Percentiles rank a stretch among this genome's conserved stretches.
Evolutionary conservation across 1,139 yeast genomes (phyloP).

Genomic region (Candida sanyaensis): DNA sequence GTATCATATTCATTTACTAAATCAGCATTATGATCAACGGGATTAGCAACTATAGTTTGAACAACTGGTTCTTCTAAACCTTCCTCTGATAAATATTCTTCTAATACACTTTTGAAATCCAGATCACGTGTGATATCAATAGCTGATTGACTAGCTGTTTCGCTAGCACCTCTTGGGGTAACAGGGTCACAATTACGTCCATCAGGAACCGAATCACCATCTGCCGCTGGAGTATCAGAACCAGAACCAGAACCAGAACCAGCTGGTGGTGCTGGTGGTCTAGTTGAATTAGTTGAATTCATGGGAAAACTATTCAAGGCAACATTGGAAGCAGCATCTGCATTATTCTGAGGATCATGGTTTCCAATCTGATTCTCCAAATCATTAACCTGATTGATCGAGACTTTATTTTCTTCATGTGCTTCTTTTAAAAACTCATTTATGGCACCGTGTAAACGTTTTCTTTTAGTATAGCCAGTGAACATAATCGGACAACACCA

Average conservation of each 20-base stretch:
- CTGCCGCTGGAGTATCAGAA: background rate
- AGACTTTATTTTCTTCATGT: background rate
- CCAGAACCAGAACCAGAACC: too few species aligned
- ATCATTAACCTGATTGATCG: conserved; percentile 2
- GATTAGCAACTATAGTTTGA: conserved; percentile 18
- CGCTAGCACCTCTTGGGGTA: background rate
- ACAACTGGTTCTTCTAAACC: conserved; percentile 7
- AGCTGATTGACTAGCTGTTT: background rate
- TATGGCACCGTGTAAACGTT: background rate
- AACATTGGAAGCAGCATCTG: conserved; percentile 12
- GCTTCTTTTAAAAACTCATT: background rate
- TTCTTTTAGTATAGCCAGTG: conserved; percentile 2
- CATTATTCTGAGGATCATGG: background rate
- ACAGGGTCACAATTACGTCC: background rate
- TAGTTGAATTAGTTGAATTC: conserved; percentile 5
- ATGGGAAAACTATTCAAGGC: conserved; percentile 18
- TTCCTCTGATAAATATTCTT: conserved; percentile 17
- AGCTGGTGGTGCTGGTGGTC: background rate
- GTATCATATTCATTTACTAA: conserved; percentile 24
- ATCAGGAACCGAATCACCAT: background rate
- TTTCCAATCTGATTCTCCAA: conserved; percentile 8
- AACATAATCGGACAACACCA: conserved; percentile 8
- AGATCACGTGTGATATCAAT: conserved; percentile 10
- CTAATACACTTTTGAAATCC: conserved; percentile 20
- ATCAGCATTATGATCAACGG: conserved; percentile 13